Percentiles rank a stretch among this genome's conserved stretches.
phyloP scores from a whole-genome alignment of 441 rosid species.

The Erodium texanum region DNA sequence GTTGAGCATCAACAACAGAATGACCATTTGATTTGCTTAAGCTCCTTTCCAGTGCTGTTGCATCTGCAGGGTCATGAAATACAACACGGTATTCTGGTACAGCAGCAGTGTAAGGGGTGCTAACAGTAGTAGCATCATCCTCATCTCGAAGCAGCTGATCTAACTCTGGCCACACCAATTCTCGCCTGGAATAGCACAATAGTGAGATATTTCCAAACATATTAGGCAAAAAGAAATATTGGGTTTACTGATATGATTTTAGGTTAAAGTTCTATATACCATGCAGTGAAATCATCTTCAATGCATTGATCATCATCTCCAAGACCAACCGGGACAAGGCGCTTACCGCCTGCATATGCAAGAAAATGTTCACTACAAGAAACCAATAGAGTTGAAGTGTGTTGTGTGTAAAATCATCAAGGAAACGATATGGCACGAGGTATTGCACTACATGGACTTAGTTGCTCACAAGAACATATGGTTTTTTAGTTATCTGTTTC shows the following conservation, averaged over 20 bases:
- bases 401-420: neutral
- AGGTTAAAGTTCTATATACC: slow-evolving; percentile 30
- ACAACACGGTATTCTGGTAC: slow-evolving; percentile 57
- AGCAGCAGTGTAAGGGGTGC: slow-evolving; percentile 67
- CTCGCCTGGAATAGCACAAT: slow-evolving; percentile 45
- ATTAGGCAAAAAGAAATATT: neutral
- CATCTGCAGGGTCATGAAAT: slow-evolving; percentile 40
- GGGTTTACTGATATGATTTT: neutral
- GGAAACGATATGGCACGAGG: neutral
- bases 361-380: neutral
- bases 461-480: neutral
- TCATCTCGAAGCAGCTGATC: slow-evolving; percentile 67
- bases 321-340: slow-evolving; percentile 62
- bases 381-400: neutral
- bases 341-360: slow-evolving; percentile 47
- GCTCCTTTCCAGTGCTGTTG: slow-evolving; percentile 28
- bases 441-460: neutral
- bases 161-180: slow-evolving; percentile 72
- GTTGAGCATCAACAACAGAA: slow-evolving; percentile 56
- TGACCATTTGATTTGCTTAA: slow-evolving; percentile 48
- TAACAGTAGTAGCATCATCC: slow-evolving; percentile 48
- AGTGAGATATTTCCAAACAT: neutral
- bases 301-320: slow-evolving; percentile 97
- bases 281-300: slow-evolving; percentile 89
- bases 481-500: neutral